Evolutionary conservation across 768 basidiomycete species (phyloP).

Genomic region (Podaxis sp.): DNA sequence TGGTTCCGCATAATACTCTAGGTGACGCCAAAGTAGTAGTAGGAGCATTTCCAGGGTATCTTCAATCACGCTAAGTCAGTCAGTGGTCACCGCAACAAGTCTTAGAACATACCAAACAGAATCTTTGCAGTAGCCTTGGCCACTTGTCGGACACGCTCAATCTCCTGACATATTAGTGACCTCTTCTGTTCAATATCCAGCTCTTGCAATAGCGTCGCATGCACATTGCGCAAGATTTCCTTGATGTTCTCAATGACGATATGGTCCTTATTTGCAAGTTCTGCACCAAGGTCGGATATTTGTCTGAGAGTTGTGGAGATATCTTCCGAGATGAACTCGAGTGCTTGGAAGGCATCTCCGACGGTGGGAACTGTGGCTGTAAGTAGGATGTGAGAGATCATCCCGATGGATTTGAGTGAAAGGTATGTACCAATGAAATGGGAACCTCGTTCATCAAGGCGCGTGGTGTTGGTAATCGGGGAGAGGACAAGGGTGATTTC

Average conservation of each 20-base stretch:
- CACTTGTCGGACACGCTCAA: constrained; percentile 43
- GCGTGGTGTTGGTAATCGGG: constrained; percentile 57
- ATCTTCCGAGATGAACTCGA: constrained; percentile 61
- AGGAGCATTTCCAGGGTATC: constrained; percentile 78
- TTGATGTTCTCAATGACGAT: constrained; percentile 69
- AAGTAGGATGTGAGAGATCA: background rate
- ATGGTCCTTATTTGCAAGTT: constrained; percentile 71
- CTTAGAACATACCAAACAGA: constrained; percentile 49
- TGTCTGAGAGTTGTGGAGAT: constrained; percentile 63
- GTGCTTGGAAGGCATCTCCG: constrained; percentile 68
- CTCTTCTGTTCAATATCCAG: constrained; percentile 70
- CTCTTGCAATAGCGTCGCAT: constrained; percentile 58
- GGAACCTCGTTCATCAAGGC: constrained; percentile 55
- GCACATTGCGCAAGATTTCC: constrained; percentile 57
- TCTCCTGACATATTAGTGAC: constrained; percentile 59
- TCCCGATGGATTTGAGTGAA: background rate
- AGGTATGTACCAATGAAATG: constrained; percentile 56
- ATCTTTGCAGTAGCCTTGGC: constrained; percentile 50
- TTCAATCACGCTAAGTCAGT: constrained; percentile 24
- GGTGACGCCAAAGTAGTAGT: constrained; percentile 78
- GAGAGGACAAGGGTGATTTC: constrained; percentile 74
- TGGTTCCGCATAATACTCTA: constrained; percentile 59
- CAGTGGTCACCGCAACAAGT: background rate
- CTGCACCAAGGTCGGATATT: constrained; percentile 65
- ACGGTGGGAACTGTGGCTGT: constrained; percentile 75